Evolutionary conservation across 1,284 basidiomycete genomes (phyloP), one percentile per base, ranked within the genome.

Genomic region (Malassezia furfur): DNA sequence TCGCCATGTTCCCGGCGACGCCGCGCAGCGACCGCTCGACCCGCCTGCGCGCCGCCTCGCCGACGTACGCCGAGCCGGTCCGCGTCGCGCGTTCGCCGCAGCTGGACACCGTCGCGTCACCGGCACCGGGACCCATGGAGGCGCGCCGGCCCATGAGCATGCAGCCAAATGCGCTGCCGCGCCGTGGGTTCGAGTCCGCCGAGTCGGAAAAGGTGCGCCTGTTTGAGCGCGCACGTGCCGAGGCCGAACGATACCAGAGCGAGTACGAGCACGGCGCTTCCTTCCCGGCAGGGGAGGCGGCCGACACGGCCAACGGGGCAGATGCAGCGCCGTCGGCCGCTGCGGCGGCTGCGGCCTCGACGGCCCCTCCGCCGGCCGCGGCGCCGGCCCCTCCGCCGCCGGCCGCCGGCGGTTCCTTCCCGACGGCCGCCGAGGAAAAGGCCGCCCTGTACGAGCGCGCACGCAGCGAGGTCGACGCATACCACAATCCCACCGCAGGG

Each of bases 121-220:
- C n/a, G n/a, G n/a, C n/a, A n/a, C n/a, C n/a, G n/a, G n/a, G n/a
- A n/a, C n/a, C n/a, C n/a, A n/a, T n/a, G n/a, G 25, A 28, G 3
- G 25, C 25, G 25, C 25, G 25, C 25, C 4, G 25, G 25, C 7
- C 25, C 4, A 7, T 3, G 25, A 28, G 7, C 25, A 3, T 28
- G 25, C 25, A 28, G 3, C 25, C 25, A 4, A 28, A 3, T 28
- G 25, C 25, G 25, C 22, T 17, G 32, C 32, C 32, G 32, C 3
- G 3, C 3, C 32, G 32, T 8, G 15, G 30, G 2, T 57, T 52
- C 28, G 8, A 17, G 6, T 59, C 61, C 8, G 68, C 68, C 0
- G 70, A 72, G 47, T 46, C 53, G 6, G 70, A 72, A 31, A 72
- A 72, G 60, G 58, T 64, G 51, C 57, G 62, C 2, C 61, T 72